Evolutionary conservation across 768 basidiomycete genomes (phyloP), one percentile per base, ranked within the genome.

Genomic region (Lactifluus echinatus): DNA sequence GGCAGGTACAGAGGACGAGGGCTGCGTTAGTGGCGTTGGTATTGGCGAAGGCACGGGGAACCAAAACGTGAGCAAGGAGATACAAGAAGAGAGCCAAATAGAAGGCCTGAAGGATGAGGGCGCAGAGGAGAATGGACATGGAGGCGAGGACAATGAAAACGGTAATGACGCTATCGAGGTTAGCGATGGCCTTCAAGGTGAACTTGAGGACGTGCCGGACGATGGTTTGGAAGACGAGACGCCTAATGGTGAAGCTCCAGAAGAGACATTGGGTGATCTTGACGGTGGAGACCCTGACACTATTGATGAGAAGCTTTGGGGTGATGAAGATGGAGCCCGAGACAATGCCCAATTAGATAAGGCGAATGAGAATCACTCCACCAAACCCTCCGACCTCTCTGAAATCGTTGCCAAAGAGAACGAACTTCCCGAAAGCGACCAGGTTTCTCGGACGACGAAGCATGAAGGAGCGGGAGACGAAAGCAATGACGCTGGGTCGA

Each of bases 291-390:
- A 97, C 71, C 87, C 90, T 8, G 77, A 82, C 24, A 84, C 85
- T 0, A 80, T 96, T 15, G 95, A 98, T 66, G 95, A 99, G 73
- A 97, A 98, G 73, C 75, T 99, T 63, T 98, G 96, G 95, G 93
- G 89, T 19, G 89, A 94, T 61, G 87, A 95, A 63, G 70, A 75
- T 49, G 80, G 80, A 12, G 76, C 81, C 4, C 75, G 79, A 26
- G 76, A 82, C 14, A 72, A 77, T 21, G 69, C 75, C n/a, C 70
- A 70, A 26, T 76, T 83, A 44, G 79, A 81, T 45, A 81, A 83
- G 67, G 73, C 78, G 23, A 73, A 82, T 54, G 72, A 87, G 60
- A 83, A 89, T 60, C 79, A 76, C 63, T 82, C 83, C 36, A 73
- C 75, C 51, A 70, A 79, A 64, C 73, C 73, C 66, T 69, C 72